Percentiles rank a stretch among this genome's conserved stretches.
Evolutionary conservation across 495 filamentous ascomycete species (phyloP).

Genomic region (Penicillium arizonense): DNA sequence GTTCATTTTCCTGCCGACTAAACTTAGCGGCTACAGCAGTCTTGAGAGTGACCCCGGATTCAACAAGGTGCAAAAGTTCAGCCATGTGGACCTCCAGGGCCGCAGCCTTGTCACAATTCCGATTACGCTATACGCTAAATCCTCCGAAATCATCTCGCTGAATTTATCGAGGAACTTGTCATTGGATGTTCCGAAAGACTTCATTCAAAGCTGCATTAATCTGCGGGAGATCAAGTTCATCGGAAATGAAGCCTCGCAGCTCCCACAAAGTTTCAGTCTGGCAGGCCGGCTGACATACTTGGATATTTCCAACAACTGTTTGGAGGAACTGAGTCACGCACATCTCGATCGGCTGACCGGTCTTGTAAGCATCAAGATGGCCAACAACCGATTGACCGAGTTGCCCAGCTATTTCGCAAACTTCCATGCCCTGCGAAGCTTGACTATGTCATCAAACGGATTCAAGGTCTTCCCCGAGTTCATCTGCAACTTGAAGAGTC

Average conservation of each 20-base stretch:
- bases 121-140: slow-evolving; percentile 87
- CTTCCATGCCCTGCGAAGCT: slow-evolving; percentile 71
- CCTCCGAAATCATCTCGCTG: slow-evolving; percentile 88
- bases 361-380: slow-evolving; percentile 87
- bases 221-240: slow-evolving; percentile 93
- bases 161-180: slow-evolving; percentile 91
- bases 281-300: slow-evolving; percentile 82
- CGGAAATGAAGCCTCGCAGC: slow-evolving; percentile 81
- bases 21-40: slow-evolving; percentile 72
- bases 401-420: slow-evolving; percentile 78
- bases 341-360: slow-evolving; percentile 66
- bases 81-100: slow-evolving; percentile 88
- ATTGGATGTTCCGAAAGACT: slow-evolving; percentile 91
- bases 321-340: slow-evolving; percentile 83
- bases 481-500: slow-evolving; percentile 73
- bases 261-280: slow-evolving; percentile 82
- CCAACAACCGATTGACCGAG: slow-evolving; percentile 80
- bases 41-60: slow-evolving; percentile 77
- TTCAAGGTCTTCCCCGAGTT: slow-evolving; percentile 81
- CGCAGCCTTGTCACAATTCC: slow-evolving; percentile 93
- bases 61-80: slow-evolving; percentile 80
- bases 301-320: slow-evolving; percentile 90
- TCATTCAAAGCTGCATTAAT: slow-evolving; percentile 89
- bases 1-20: slow-evolving; percentile 88
- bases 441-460: slow-evolving; percentile 92